Base-by-base conservation (phyloP, 2,329 filamentous ascomycete genomes). In the Monosporascus ibericus region DNA sequence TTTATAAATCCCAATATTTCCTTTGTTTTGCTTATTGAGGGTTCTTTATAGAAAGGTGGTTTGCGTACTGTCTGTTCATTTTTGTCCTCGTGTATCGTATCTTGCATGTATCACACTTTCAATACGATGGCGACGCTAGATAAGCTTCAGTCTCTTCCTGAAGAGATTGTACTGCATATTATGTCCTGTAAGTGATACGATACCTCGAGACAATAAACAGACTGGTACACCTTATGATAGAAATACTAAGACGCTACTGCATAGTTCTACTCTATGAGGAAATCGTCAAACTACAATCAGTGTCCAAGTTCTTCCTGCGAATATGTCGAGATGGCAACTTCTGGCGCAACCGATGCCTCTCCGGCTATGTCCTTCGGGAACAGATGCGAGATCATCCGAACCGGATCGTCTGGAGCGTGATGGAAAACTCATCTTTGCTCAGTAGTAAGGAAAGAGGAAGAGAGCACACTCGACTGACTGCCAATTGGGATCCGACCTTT, bases 401-500 rank as follows among this genome's bases (percentile, higher is more conserved):
- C 65, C 60, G 60, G 49, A 38, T 60, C 64, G 59, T 52, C 39
- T 51, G 51, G 55, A 61, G 53, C 44, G 53, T 61, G 17, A 22
- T 53, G 47, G 59, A 62, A 48, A 58, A 53, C 36, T 47, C 63
- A 20, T 53, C 56, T 18, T 48, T 53, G 38, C 42, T 65, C 11
- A 51, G 64, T 20, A 62, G 60, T 14, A 62, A 55, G 49, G 63
- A 57, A 47, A 63, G 62, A 22, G 58, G 65, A 52, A 62, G 62
- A 63, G 71, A 79, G 60, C 72, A 73, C 51, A 70, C 73, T 22
- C 79, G 84, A 48, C 79, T 89, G 52, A 74, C 88, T 63, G 85
- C 85, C 5, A 90, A 90, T 60, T 96, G 91, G 91, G 90, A 96
- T 60, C 89, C 89, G 1, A 82, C 82, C 0, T 90, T 87, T 57